Conservation (phyloP, 345 rosid species). For the Dimocarpus longan region DNA sequence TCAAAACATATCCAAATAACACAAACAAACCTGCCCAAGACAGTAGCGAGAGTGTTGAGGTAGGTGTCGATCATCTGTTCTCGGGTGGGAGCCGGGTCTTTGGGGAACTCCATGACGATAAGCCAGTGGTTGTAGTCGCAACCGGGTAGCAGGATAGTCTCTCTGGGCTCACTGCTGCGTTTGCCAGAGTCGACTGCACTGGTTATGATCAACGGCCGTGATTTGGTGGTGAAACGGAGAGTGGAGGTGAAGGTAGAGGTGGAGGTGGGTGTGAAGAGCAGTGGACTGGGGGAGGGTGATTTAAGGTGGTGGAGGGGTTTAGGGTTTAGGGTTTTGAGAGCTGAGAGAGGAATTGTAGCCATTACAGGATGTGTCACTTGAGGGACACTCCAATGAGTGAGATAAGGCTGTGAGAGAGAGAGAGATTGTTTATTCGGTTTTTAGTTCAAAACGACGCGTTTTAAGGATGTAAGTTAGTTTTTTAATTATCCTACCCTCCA, state of each 20-base stretch:
- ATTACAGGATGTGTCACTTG: neutral
- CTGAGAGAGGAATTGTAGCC: neutral
- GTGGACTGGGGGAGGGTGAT: neutral
- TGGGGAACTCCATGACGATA: slow-evolving; percentile 97
- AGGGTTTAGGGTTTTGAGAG: slow-evolving; percentile 1
- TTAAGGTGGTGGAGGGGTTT: neutral
- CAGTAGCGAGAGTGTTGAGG: slow-evolving; percentile 82
- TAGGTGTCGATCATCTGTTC: slow-evolving; percentile 97
- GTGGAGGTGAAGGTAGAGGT: neutral
- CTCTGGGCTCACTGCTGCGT: slow-evolving; percentile 70
- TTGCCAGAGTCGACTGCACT: slow-evolving; percentile 41
- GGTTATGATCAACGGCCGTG: neutral
- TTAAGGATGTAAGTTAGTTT: too few species aligned
- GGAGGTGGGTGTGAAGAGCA: neutral
- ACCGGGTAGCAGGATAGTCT: slow-evolving; percentile 92
- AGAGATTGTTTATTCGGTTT: neutral
- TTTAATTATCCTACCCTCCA: too few species aligned
- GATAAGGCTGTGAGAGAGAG: neutral
- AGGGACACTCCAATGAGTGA: neutral
- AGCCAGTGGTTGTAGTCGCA: slow-evolving; percentile 98
- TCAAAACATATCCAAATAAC: neutral
- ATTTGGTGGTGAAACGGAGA: neutral
- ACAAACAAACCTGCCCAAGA: slow-evolving; percentile 69
- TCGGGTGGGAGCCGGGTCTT: slow-evolving; percentile 91
- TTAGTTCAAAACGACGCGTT: neutral